Evolutionary conservation across 805 yeast species (phyloP), one percentile per base, ranked within the genome.

Genomic region (Yarrowia porcina): DNA sequence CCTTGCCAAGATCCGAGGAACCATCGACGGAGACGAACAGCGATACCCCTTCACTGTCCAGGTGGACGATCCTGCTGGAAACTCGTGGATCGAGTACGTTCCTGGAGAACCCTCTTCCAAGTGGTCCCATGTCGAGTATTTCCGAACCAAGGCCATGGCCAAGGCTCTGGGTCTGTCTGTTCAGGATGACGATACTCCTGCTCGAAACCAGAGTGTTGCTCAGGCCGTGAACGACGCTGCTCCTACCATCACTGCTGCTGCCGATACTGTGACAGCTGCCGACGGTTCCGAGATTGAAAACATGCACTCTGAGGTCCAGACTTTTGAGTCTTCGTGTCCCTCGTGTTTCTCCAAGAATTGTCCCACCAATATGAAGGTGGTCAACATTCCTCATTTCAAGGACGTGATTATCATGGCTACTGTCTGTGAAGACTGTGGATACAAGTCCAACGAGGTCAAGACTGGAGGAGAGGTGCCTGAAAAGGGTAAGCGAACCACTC

Each of bases 371-470:
- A 94, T 94, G 99, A 94, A 94, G 78, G 83, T 91, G 38, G 97
- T 94, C 21, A 87, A 90, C 74, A 94, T 94, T 68, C 99, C 99
- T 20, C 98, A 94, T 76, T 94, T 94, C 82, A 92, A 93, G 77
- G 98, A 94, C 68, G 99, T 94, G 41, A 88, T 94, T 65, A 83
- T 94, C 69, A 94, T 94, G 99, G 88, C 96, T 54, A 94, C 99
- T 0, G 86, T 83, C 1, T 94, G 99, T 77, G 92, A 87, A 32
- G 77, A 83, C 66, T 94, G 99, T 77, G 99, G 98, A 36, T 94
- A 89, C 77, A 93, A 90, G 77, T 89, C 96, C 17, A 94, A 94
- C 73, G 99, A 94, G 75, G 99, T 94, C 67, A 94, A 93, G 77
- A 94, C 99, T 5, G 99, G 99, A 65, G 99, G 99, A 69, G 96